phyloP scores from a whole-genome alignment of 2,329 filamentous ascomycete genomes.

The Aspergillus costaricaensis region DNA sequence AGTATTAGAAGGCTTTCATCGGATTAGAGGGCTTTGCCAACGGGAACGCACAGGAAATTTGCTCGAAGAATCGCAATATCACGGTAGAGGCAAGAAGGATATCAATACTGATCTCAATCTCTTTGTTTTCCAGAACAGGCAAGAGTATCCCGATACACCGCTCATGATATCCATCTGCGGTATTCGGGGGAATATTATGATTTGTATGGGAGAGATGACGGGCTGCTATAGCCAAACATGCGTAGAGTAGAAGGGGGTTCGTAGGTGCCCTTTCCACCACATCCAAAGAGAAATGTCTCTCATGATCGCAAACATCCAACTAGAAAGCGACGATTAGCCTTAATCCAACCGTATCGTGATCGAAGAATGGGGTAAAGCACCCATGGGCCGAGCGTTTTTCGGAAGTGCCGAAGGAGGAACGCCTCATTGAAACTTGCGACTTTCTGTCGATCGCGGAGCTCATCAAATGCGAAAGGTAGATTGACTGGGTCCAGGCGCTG shows the following conservation, averaged over 20 bases:
- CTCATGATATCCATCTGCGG: conserved; percentile 38
- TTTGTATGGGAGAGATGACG: conserved; percentile 37
- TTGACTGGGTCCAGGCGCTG: conserved; percentile 22
- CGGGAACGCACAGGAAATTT: conserved; percentile 34
- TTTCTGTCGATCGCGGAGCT: conserved; percentile 26
- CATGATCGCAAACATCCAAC: conserved; percentile 37
- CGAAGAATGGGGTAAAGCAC: conserved; percentile 19
- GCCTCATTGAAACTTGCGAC: conserved; percentile 35
- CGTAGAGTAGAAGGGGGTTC: conserved; percentile 35
- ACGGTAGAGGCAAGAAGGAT: conserved; percentile 38
- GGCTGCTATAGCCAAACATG: conserved; percentile 37
- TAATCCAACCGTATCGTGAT: not conserved
- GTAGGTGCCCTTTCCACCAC: conserved; percentile 34
- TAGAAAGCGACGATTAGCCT: conserved; percentile 19
- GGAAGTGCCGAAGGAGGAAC: conserved; percentile 38
- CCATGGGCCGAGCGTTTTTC: conserved; percentile 35
- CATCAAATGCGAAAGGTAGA: conserved; percentile 22
- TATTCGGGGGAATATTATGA: conserved; percentile 29
- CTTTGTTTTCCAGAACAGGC: conserved; percentile 33
- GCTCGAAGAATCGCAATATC: conserved; percentile 39
- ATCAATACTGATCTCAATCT: conserved; percentile 35
- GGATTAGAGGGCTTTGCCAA: not conserved
- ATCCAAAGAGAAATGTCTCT: conserved; percentile 33
- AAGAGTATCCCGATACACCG: conserved; percentile 39
- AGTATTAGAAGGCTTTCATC: conserved; percentile 12